Base-by-base conservation (phyloP, 2,329 filamentous ascomycete species). In the Fusarium virguliforme region DNA sequence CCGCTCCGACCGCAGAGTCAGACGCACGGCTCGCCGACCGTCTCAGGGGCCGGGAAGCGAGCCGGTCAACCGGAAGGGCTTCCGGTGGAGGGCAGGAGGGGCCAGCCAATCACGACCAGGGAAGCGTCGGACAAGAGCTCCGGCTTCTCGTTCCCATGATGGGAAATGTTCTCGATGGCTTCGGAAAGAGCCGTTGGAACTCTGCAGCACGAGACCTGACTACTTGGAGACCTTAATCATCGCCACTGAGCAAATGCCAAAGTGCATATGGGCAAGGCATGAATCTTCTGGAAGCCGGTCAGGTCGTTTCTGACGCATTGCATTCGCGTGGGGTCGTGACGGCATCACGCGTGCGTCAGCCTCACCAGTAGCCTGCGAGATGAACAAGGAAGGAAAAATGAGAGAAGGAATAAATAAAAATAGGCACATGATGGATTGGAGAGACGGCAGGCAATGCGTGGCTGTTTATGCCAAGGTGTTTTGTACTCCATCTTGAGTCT, bases 61-160 rank as follows among this genome's bases (percentile, higher is more conserved):
- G 34, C 68, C 68, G 68, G 32, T 58, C 12, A 5, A 30, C 24
- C 68, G 68, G 68, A 3, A 55, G 41, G 2, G 0, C 1, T 61
- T 8, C 68, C 68, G 68, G 24, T 18, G 0, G 1, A 3, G 26
- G 50, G 28, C 1, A 4, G 6, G 8, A 22, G 1, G 4, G 32
- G 13, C 10, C 2, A 10, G 8, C 68, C 68, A 70, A 57, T 55
- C 51, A 55, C 2, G 5, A 0, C 8, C 5, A 12, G 1, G 22
- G 2, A 38, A 18, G 5, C 2, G 15, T 55, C 51, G 51, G 51
- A 28, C 22, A 35, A 38, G 35, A 13, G 22, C 26, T 26, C 51
- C 51, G 51, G 34, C 34, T 37, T 55, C 38, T 13, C 22, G 37
- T 22, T 15, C 10, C 22, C 13, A 38, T n/a, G 13, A 38, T 38